Percentiles rank a stretch among this genome's conserved stretches.
Conservation (phyloP, 176 grass and related monocot genomes). For the Eragrostis nindensis region DNA sequence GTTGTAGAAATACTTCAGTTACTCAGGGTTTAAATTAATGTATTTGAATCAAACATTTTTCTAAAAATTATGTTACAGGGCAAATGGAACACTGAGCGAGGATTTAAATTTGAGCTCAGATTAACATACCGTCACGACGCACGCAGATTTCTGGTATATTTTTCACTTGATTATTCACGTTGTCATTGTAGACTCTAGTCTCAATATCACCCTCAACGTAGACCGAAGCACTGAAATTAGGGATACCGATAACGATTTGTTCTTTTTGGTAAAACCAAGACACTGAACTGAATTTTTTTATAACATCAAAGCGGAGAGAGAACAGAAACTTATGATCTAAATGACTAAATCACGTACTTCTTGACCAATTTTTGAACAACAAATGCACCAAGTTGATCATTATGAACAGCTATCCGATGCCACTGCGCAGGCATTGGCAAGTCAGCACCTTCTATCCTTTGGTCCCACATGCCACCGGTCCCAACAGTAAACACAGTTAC, state of each 20-base stretch:
- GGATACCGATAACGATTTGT: neutral
- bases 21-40: neutral
- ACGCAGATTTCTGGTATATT: conserved; percentile 77
- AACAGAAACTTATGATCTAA: conserved; percentile 14
- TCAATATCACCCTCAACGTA: conserved; percentile 91
- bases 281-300: neutral
- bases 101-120: conserved; percentile 15
- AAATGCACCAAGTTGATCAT: conserved; percentile 61
- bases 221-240: conserved; percentile 67
- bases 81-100: neutral
- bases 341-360: conserved; percentile 73
- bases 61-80: neutral
- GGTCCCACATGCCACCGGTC: conserved; percentile 84
- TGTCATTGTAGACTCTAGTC: conserved; percentile 78
- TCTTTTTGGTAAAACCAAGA: conserved; percentile 27
- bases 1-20: neutral
- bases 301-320: neutral
- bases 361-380: conserved; percentile 76
- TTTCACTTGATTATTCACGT: conserved; percentile 63
- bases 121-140: conserved; percentile 61
- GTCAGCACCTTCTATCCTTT: conserved; percentile 55
- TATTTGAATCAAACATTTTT: neutral
- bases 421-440: conserved; percentile 75
- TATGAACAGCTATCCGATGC: conserved; percentile 78
- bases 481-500: conserved; percentile 90